Conservation (phyloP, 78 protist genomes). For the Dictyostelium citrinum region DNA sequence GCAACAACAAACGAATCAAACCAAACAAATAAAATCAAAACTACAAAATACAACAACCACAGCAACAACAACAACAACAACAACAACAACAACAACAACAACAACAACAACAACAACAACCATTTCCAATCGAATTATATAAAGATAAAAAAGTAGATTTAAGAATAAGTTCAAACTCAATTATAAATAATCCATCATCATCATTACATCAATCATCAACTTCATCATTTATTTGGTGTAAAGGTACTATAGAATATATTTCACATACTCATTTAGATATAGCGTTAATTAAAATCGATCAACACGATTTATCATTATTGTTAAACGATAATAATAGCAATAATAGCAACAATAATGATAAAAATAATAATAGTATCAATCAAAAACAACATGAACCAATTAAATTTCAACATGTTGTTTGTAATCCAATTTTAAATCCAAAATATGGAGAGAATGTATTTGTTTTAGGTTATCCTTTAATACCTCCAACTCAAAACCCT, state of each 20-base stretch:
- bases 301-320: background rate
- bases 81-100: background rate
- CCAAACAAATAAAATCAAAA: background rate
- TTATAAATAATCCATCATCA: background rate
- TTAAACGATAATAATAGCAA: background rate
- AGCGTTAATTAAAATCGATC: conserved; percentile 27
- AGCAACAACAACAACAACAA: background rate
- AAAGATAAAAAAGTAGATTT: conserved; percentile 36
- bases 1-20: background rate
- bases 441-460: conserved; percentile 36
- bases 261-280: conserved; percentile 77
- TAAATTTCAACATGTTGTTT: conserved; percentile 40
- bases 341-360: background rate
- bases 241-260: conserved; percentile 59
- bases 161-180: background rate
- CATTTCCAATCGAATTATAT: background rate
- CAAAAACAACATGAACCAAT: background rate
- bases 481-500: conserved; percentile 65
- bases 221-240: conserved; percentile 14
- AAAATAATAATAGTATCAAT: background rate
- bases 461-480: conserved; percentile 54
- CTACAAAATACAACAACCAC: background rate
- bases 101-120: background rate
- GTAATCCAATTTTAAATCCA: conserved; percentile 21
- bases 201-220: background rate